Evolutionary conservation across 192 early-diverging fungal species (phyloP), one percentile per base, ranked within the genome.

Genomic region (Pecoramyces ruminantium): DNA sequence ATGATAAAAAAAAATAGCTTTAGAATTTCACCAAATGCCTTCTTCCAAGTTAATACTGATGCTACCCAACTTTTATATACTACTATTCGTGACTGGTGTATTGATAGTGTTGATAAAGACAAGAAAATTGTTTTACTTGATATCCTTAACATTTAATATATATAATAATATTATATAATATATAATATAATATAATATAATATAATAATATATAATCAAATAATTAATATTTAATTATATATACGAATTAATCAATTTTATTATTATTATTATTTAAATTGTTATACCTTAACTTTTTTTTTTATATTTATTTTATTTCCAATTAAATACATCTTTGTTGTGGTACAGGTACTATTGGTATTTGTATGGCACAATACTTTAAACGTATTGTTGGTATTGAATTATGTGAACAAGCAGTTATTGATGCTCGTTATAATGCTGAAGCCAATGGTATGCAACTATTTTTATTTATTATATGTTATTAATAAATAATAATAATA

Each of bases 281-380:
- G 78, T 29, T 78, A 28, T 78, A 6, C 78, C 11, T 29, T 78
- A 29, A 29, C 78, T 28, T 29, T 6, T 29, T 78, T 28, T 29
- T 6, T 34, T 34, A 6, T 34, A 34, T 34, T 34, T 34, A 6
- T 6, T 34, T 34, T 34, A 34, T 34, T 78, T 29, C 11, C 29
- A 29, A 6, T 78, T 78, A 17, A 77, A 38, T 77, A 29, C 93
- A 95, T 84, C 83, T 95, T 28, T 95, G 94, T 84, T 95, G 94
- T 86, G 94, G 94, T 17, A 95, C 93, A 25, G 94, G 94, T 29
- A 95, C 94, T 17, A 95, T 95, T 81, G 94, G 94, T 29, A 87
- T 95, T 67, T 88, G 89, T 15, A 89, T 95, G 90, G 91, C 93
- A 8, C 83, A 85, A 77, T 82, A 83, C 4, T 88, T 93, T n/a